These are phyloP conservation scores for Perkinsus marinus DNA, from an alignment of 169 alveolate genomes.

Conservation along the genomic window DNA sequence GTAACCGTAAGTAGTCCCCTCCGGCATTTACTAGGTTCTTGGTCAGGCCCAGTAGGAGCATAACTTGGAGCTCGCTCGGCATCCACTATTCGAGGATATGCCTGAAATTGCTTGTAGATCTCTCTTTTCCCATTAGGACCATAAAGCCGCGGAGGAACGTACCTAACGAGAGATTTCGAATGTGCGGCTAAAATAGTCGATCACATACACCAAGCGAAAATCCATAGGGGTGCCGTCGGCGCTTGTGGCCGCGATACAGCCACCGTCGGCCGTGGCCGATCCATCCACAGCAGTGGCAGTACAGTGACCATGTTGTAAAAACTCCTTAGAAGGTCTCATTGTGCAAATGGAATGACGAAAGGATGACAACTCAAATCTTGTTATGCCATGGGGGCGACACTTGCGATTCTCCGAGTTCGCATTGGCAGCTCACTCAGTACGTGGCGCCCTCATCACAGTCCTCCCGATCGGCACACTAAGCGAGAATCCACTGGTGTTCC, in stretches of 20 bases:
- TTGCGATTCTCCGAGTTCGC: too few relatives aligned
- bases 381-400: too few relatives aligned
- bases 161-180: background rate
- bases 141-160: background rate
- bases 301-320: background rate
- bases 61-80: background rate
- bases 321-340: background rate
- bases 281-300: background rate
- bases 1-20: background rate
- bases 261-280: background rate
- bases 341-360: background rate
- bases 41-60: background rate
- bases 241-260: background rate
- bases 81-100: background rate
- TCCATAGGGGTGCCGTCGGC: background rate
- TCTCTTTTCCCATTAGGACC: background rate
- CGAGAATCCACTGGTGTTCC: background rate
- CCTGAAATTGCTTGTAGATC: background rate
- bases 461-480: background rate
- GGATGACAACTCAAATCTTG: background rate
- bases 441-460: background rate
- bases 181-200: background rate
- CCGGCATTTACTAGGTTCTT: background rate
- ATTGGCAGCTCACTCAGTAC: too few relatives aligned
- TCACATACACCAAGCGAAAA: background rate